Base-by-base conservation (phyloP, 1,284 basidiomycete genomes). In the Tilletia walkeri region DNA sequence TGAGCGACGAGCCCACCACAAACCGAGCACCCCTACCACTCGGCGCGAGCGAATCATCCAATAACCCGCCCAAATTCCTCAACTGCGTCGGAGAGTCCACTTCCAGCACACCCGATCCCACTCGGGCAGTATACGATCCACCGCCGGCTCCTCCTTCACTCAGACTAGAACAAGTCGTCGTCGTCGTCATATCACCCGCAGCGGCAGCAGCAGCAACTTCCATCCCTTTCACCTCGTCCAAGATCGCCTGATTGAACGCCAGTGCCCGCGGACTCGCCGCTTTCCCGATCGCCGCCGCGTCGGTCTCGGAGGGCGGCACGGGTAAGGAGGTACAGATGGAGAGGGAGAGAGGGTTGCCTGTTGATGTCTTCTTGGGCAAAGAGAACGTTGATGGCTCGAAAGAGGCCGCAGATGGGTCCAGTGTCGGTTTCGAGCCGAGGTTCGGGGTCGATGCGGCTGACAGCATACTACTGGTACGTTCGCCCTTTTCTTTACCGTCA, bases 201-300 rank as follows among this genome's bases (percentile, higher is more conserved):
- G 59, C 59, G 3, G 59, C 59, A n/a, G 59, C 38, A 10, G 12
- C 59, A 2, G 59, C 30, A 18, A 14, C 59, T 20, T 63, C 36
- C 34, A 63, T 63, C 38, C 36, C 59, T 6, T 20, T 38, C 59
- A 34, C 59, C 36, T 63, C 59, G 36, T 34, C 59, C 12, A 63
- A 18, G n/a, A 63, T 63, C n/a, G 59, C 59, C 59, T 63, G 34
- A 3, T 38, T 63, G 34, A 63, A 63, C 12, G 59, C 59, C 34
- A 38, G 3, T 4, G 59, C 59, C 9, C 59, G 30, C 59, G 59
- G 59, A 63, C 59, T 63, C 3, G 38, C 59, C 59, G 59, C 34
- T 6, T 18, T 36, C 34, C 30, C 36, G 30, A 9, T 36, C n/a
- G 30, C 6, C 59, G 59, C 34, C 36, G 9, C n/a, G 30, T 24